Evolutionary conservation across 2,329 filamentous ascomycete species (phyloP).

Genomic region (Pyricularia grisea): DNA sequence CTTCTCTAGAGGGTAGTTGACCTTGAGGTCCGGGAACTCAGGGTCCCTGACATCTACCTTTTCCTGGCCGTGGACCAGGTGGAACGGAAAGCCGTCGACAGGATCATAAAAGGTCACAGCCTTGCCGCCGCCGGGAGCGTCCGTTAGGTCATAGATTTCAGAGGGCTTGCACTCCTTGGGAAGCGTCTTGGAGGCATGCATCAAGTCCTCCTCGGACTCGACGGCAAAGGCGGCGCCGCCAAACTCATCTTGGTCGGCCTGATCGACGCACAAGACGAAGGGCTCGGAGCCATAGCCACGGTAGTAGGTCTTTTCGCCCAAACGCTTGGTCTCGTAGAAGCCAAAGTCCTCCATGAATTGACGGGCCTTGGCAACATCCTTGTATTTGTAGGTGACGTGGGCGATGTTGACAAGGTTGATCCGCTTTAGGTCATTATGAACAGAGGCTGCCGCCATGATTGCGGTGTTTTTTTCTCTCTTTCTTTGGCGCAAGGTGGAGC

Average conservation of each 20-base stretch:
- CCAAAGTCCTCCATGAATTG: conserved; percentile 39
- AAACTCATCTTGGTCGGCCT: conserved; percentile 38
- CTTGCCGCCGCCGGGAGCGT: conserved; percentile 45
- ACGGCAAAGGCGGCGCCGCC: conserved; percentile 50
- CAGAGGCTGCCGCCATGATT: conserved; percentile 13
- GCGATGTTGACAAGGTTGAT: conserved; percentile 28
- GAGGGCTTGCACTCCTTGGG: conserved; percentile 37
- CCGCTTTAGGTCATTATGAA: conserved; percentile 15
- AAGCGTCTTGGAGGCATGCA: conserved; percentile 35
- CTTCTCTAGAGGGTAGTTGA: conserved; percentile 43
- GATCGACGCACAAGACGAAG: conserved; percentile 46
- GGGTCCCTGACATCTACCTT: conserved; percentile 27
- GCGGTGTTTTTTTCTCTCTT: neutral
- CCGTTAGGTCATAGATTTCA: conserved; percentile 34
- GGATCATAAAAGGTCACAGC: conserved; percentile 42
- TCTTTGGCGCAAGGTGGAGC: neutral
- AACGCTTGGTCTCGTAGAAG: conserved; percentile 27
- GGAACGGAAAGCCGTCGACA: conserved; percentile 46
- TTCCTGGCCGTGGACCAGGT: conserved; percentile 46
- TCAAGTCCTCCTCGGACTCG: conserved; percentile 43
- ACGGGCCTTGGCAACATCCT: conserved; percentile 28
- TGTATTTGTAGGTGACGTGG: conserved; percentile 39
- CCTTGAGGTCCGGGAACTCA: conserved; percentile 28
- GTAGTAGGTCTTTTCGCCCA: conserved; percentile 42
- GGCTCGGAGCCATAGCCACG: conserved; percentile 52